Conservation (phyloP, 345 rosid species). For the Dovyalis caffra region DNA sequence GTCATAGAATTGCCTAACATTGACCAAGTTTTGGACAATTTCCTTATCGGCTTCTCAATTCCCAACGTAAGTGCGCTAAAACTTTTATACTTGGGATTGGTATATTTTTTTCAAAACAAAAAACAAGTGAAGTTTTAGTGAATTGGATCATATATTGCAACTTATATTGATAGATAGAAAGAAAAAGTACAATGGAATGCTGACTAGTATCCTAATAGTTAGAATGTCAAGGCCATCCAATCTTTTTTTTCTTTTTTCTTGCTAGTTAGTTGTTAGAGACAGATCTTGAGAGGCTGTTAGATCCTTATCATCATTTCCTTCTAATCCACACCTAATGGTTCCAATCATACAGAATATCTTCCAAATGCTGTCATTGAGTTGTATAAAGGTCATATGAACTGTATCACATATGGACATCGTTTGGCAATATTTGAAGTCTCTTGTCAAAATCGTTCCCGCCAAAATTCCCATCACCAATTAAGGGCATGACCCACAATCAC, state of each 20-base stretch:
- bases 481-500: slow-evolving; percentile 10
- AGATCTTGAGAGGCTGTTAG: neutral
- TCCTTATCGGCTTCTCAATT: neutral
- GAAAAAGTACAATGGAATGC: neutral
- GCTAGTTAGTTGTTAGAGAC: neutral
- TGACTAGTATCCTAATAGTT: neutral
- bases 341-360: neutral
- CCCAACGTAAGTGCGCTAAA: neutral
- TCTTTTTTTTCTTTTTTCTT: neutral
- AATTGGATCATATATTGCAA: no score
- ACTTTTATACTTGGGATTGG: neutral
- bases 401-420: neutral
- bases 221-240: neutral
- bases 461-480: neutral
- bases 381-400: neutral
- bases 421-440: neutral
- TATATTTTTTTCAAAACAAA: no score
- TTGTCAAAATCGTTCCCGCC: slow-evolving; percentile 14
- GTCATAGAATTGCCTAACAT: neutral
- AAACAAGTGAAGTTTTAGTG: no score
- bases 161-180: neutral
- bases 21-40: neutral
- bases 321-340: neutral
- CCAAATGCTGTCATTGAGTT: neutral
- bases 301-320: neutral